Conservation (phyloP, 495 filamentous ascomycete genomes). For the Aspergillus indologenus region DNA sequence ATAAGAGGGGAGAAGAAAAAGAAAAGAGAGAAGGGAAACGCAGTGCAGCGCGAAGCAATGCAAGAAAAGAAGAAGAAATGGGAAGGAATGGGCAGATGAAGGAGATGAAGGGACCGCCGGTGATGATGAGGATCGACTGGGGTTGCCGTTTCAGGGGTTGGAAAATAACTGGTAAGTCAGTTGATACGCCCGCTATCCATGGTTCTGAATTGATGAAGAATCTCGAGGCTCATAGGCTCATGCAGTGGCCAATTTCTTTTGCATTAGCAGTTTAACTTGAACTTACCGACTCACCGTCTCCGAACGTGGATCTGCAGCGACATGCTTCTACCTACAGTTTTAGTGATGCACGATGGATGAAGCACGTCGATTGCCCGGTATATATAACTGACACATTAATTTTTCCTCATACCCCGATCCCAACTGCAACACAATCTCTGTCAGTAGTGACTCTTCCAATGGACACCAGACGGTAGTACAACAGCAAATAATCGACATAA, state of each 20-base stretch:
- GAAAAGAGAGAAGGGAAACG: conserved; percentile 3
- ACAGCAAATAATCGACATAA: background rate
- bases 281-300: background rate
- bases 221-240: too few species aligned
- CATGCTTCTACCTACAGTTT: background rate
- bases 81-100: conserved; percentile 8
- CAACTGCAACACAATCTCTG: background rate
- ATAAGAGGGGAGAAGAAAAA: conserved; percentile 8
- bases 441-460: background rate
- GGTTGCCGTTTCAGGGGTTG: conserved; percentile 26
- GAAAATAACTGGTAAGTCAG: conserved; percentile 14
- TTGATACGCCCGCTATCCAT: conserved; percentile 10
- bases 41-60: background rate
- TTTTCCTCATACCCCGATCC: background rate
- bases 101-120: background rate
- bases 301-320: background rate
- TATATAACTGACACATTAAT: background rate
- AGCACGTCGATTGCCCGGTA: background rate
- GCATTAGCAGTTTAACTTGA: background rate
- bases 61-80: background rate
- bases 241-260: too few species aligned
- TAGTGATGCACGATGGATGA: background rate
- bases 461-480: background rate
- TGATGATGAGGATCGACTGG: conserved; percentile 28
- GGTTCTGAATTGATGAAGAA: conserved; percentile 7